phyloP scores from a whole-genome alignment of 176 grass and related monocot genomes.

The Musa itinerans region DNA sequence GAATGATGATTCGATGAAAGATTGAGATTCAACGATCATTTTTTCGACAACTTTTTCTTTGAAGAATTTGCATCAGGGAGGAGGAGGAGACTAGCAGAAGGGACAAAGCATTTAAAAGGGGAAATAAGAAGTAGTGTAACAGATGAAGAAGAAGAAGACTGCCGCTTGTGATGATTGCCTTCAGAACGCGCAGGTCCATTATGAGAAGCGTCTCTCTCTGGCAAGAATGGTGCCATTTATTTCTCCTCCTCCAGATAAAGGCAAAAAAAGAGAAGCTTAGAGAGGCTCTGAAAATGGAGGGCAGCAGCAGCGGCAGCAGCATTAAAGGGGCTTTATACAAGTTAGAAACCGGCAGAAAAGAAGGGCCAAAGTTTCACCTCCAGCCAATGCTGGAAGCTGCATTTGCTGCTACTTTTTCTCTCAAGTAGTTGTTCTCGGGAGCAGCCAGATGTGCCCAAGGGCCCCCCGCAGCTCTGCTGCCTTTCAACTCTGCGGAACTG shows the following conservation, averaged over 20 bases:
- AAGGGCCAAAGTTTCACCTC: too few relatives aligned
- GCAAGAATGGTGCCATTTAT: constrained; percentile 5
- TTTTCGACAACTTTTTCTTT: background rate
- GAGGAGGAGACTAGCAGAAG: constrained; percentile 16
- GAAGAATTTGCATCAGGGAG: background rate
- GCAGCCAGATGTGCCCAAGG: background rate
- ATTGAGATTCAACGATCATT: background rate
- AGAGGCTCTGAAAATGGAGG: background rate
- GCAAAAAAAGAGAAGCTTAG: background rate
- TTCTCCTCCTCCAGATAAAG: background rate
- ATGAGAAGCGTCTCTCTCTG: constrained; percentile 22
- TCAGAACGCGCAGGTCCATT: constrained; percentile 23
- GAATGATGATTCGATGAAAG: background rate
- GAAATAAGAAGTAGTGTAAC: constrained; percentile 2
- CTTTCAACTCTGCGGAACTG: background rate
- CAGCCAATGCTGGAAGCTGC: background rate
- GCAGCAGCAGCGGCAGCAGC: background rate
- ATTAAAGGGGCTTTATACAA: constrained; percentile 1
- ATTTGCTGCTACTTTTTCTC: background rate
- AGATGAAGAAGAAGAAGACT: constrained; percentile 26
- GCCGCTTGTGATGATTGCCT: constrained; percentile 41
- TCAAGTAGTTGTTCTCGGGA: constrained; percentile 1
- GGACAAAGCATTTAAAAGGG: constrained; percentile 20
- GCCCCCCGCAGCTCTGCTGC: background rate
- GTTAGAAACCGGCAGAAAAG: background rate